phyloP scores from a whole-genome alignment of 192 early-diverging fungal genomes.

The Dissophora ornata region DNA sequence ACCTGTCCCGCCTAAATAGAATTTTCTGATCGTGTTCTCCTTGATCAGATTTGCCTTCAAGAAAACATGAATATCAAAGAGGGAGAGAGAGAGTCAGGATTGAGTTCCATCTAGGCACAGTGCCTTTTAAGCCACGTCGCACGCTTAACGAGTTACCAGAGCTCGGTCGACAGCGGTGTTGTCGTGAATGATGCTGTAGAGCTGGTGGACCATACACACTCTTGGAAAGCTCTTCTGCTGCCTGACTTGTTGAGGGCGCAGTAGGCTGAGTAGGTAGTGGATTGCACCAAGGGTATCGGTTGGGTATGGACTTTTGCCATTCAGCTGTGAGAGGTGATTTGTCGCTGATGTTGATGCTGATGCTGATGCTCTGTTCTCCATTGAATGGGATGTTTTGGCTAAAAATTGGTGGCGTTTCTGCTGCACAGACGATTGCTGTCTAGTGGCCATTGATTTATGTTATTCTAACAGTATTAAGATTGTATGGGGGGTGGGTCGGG shows the following conservation, averaged over 20 bases:
- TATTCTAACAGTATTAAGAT: neutral
- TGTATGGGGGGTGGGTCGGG: neutral
- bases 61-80: no score
- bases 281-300: conserved; percentile 25
- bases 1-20: conserved; percentile 55
- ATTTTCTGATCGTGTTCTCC: conserved; percentile 48
- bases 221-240: conserved; percentile 44
- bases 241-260: conserved; percentile 13
- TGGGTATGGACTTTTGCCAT: neutral
- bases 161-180: conserved; percentile 58
- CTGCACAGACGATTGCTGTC: conserved; percentile 13
- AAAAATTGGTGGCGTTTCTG: conserved; percentile 34
- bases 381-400: neutral
- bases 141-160: no score
- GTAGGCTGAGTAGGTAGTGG: conserved; percentile 19
- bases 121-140: no score
- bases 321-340: neutral
- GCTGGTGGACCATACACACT: conserved; percentile 59
- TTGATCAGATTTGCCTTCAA: conserved; percentile 51
- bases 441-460: neutral
- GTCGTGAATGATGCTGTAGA: conserved; percentile 56
- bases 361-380: no score
- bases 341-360: conserved; percentile 4
- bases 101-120: no score
- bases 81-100: no score